Conservation (phyloP, 495 filamentous ascomycete species). For the Pseudotulostoma volvatum region DNA sequence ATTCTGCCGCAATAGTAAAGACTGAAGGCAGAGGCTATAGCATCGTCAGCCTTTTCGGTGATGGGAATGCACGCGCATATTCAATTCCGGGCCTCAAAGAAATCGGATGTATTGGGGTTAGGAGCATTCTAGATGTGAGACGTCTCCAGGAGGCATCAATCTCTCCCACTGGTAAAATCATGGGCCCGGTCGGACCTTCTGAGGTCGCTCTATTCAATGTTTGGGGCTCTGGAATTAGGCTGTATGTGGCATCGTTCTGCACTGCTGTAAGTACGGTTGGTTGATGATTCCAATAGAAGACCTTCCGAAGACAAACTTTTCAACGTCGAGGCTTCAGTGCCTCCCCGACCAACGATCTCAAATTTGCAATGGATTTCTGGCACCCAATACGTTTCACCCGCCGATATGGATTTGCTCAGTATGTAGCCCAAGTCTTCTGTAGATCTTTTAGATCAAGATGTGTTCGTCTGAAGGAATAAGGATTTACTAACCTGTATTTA, state of each 20-base stretch:
- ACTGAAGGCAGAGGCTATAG: slow-evolving; percentile 58
- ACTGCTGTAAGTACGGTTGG: background rate
- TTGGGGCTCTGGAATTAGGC: slow-evolving; percentile 52
- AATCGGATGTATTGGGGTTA: slow-evolving; percentile 48
- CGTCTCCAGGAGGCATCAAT: slow-evolving; percentile 52
- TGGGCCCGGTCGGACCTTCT: slow-evolving; percentile 80
- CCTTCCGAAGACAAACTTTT: slow-evolving; percentile 53
- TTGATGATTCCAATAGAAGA: slow-evolving; percentile 24
- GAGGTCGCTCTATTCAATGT: slow-evolving; percentile 65
- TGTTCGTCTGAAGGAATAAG: no score
- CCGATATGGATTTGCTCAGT: slow-evolving; percentile 80
- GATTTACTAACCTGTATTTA: slow-evolving; percentile 3
- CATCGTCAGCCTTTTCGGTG: slow-evolving; percentile 67
- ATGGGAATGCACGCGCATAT: slow-evolving; percentile 61
- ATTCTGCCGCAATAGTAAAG: slow-evolving; percentile 58
- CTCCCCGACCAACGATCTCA: slow-evolving; percentile 82
- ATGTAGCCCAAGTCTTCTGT: slow-evolving; percentile 7
- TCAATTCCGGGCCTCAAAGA: slow-evolving; percentile 78
- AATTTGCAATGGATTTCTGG: slow-evolving; percentile 94
- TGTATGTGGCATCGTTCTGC: slow-evolving; percentile 25
- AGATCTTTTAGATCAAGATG: background rate
- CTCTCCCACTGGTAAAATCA: slow-evolving; percentile 58
- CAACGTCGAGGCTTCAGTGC: slow-evolving; percentile 54
- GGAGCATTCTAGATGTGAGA: slow-evolving; percentile 50
- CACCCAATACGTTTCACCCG: slow-evolving; percentile 74